Evolutionary conservation across 352 stramenopile genomes (phyloP), one percentile per base, ranked within the genome.

Genomic region (Globisporangium camurandrum): DNA sequence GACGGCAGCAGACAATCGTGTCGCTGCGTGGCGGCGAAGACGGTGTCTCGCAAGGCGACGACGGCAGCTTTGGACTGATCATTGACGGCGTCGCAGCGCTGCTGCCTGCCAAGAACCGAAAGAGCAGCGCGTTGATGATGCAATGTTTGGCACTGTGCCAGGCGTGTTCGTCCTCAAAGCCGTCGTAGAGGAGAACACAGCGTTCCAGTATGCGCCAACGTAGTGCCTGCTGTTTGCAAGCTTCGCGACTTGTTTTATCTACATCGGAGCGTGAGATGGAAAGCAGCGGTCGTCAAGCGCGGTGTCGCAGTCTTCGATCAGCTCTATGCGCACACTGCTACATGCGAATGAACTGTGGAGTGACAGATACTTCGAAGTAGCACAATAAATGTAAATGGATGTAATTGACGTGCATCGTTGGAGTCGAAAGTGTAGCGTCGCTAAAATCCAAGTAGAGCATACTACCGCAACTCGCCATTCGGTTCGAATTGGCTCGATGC

Each of bases 211-310:
- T 33, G 64, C 51, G 4, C 58, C 69, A 7, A 63, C 57, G 12
- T 64, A 57, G 11, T 72, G 72, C 10, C 61, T 91, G 43, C 65
- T 66, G 43, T 85, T 71, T 31, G 76, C 75, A 64, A 71, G 40
- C 67, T 88, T 12, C 75, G 75, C 37, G 75, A 92, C 39, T 69
- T 73, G 44, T 92, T 89, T 69, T 92, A 92, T 51, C 45, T 92
- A 31, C 74, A 92, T 49, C 62, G 71, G 28, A 86, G 75, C 36
- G 52, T 41, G n/a, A 61, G 54, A 5, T 91, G 80, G 80, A 88
- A 88, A 54, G 49, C 38, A 14, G 59, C 70, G 11, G 67, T 91
- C 23, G 49, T 87, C 19, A 44, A 51, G 48, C 76, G 80, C 12
- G 80, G 76, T n/a, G 20, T 62, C 40, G 54, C 59, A 3, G 69